Evolutionary conservation across 495 filamentous ascomycete genomes (phyloP).

Genomic region (Neurospora sp.): DNA sequence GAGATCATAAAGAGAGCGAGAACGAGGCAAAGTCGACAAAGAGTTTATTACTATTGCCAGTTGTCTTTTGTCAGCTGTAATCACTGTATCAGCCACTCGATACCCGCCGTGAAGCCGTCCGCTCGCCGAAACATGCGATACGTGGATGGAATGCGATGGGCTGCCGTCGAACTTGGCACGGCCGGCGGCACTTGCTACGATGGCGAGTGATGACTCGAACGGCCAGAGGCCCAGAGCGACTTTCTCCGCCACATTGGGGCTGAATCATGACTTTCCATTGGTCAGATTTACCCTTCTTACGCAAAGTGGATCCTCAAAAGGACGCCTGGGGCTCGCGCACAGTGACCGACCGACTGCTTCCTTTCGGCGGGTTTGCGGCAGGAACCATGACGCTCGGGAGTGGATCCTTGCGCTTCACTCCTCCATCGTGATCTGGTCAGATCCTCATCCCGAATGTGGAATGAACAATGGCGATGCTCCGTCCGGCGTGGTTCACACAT

Average conservation of each 20-base stretch:
- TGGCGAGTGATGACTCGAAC: slow-evolving; percentile 19
- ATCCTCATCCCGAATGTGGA: background rate
- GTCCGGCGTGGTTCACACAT: background rate
- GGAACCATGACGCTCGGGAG: background rate
- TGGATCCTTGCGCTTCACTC: background rate
- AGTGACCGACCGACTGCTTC: background rate
- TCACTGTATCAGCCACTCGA: background rate
- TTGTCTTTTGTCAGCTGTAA: background rate
- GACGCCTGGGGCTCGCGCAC: background rate
- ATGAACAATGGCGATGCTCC: background rate
- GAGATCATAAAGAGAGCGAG: background rate
- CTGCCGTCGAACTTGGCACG: slow-evolving; percentile 20
- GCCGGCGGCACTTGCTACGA: background rate
- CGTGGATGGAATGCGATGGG: slow-evolving; percentile 20
- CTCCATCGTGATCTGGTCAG: background rate
- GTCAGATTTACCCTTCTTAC: background rate
- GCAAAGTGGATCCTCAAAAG: background rate
- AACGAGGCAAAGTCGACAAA: background rate
- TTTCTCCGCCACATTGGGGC: slow-evolving; percentile 18
- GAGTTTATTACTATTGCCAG: background rate
- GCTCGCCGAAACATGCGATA: background rate
- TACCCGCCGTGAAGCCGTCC: background rate
- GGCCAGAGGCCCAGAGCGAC: slow-evolving; percentile 17
- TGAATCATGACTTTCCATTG: background rate
- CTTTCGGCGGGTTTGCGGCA: background rate